These are phyloP conservation scores for Phytopythium oedochilum DNA, from an alignment of 352 stramenopile genomes.

Conservation along the genomic window DNA sequence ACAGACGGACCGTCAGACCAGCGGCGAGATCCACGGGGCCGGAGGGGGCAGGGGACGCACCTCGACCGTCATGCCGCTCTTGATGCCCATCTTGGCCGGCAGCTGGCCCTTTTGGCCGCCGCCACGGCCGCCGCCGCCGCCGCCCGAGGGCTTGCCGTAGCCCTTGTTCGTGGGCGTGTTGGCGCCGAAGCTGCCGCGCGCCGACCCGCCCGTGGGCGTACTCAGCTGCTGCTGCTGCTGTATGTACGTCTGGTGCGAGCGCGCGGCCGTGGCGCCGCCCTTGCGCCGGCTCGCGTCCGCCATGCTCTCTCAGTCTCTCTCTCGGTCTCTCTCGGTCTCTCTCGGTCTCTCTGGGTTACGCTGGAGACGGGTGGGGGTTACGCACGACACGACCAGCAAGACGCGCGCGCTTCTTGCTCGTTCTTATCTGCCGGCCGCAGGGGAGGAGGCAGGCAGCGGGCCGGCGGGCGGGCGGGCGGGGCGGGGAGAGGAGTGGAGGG, in stretches of 20 bases:
- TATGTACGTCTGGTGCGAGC: constrained; percentile 40
- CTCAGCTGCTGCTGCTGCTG: constrained; percentile 20
- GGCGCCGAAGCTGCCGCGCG: constrained; percentile 19
- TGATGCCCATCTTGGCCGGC: constrained; percentile 80
- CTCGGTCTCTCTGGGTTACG: no score
- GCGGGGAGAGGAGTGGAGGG: no score
- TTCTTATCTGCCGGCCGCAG: neutral
- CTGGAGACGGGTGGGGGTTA: neutral
- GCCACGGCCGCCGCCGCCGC: neutral
- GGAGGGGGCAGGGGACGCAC: no score
- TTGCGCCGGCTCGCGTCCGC: constrained; percentile 45
- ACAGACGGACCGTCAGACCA: neutral
- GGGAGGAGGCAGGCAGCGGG: no score
- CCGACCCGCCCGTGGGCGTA: constrained; percentile 8
- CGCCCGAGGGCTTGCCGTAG: constrained; percentile 22
- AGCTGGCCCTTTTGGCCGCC: constrained; percentile 24
- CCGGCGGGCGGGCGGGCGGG: no score
- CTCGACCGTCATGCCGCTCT: constrained; percentile 87
- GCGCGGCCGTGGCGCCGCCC: constrained; percentile 24
- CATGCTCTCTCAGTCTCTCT: constrained; percentile 24
- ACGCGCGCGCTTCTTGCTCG: neutral
- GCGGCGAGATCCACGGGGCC: neutral
- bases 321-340: no score
- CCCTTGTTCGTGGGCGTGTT: constrained; percentile 15
- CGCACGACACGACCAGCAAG: constrained; percentile 3